Evolutionary conservation across 805 yeast species (phyloP), one percentile per base, ranked within the genome.

Genomic region (Kluyveromyces nonfermentans): DNA sequence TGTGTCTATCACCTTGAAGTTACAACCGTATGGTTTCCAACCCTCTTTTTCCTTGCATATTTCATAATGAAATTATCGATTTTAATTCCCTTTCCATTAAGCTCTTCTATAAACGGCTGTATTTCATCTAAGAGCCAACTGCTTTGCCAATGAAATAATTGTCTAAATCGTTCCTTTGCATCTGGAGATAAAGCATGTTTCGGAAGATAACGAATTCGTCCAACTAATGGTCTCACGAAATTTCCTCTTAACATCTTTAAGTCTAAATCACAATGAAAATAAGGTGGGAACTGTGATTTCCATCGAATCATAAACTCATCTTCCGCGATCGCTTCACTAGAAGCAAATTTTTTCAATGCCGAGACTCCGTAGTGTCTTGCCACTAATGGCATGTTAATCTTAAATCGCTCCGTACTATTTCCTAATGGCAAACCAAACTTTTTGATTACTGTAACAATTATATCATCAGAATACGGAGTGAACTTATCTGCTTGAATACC

Each of bases 291-390:
- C 5, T 72, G 64, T 1, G 79, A 67, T 52, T 78, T 76, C 79
- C 89, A 76, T 42, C 73, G 72, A 40, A 83, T 70, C 46, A 80
- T 53, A 54, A 87, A 77, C 46, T 82, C 86, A 34, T 75, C 74
- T 0, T 64, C 41, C 1, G 64, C 46, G 16, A 69, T 47, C 1
- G 60, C 46, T 12, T 48, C 52, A n/a, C 49, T 40, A 28, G 64
- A 49, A 0, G 69, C 69, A 46, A 62, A 59, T 33, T 62, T 60
- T 19, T 60, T 57, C 18, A 85, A 64, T 0, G 79, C 65, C 41
- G 71, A 67, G 2, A 74, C 55, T 0, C 95, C 95, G 51, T 76
- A 77, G 84, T 87, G 85, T 39, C 55, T 56, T 1, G 80, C 70
- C 2, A 82, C 69, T 32, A 56, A 57, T 2, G 49, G 51, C 40